Evolutionary conservation across 495 filamentous ascomycete species (phyloP).

Genomic region (Pyrenula aspistea): DNA sequence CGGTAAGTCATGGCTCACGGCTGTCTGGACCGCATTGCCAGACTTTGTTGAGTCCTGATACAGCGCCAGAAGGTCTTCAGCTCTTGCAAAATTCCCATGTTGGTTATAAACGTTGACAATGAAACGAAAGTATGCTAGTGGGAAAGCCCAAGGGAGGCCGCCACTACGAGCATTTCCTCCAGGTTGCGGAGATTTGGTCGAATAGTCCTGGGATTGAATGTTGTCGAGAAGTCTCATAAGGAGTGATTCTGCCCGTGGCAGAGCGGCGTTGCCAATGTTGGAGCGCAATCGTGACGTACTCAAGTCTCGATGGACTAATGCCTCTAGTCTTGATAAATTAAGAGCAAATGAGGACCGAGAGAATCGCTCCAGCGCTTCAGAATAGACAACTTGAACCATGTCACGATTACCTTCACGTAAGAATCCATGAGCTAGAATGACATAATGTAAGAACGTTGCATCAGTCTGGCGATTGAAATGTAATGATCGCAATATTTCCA

Average conservation of each 20-base stretch:
- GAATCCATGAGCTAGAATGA: constrained; percentile 60
- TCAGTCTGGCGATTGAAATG: constrained; percentile 45
- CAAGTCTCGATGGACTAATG: constrained; percentile 5
- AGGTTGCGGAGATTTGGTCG: constrained; percentile 9
- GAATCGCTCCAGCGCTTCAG: constrained; percentile 38
- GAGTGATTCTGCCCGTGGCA: constrained; percentile 5
- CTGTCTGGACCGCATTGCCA: constrained; percentile 11
- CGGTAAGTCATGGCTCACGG: constrained; percentile 23
- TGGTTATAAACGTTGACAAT: constrained; percentile 52
- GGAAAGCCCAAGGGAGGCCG: constrained; percentile 20
- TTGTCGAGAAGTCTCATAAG: neutral
- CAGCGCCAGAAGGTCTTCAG: constrained; percentile 42
- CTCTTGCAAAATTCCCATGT: constrained; percentile 37
- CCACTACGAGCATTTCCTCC: constrained; percentile 1
- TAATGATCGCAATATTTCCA: constrained; percentile 46
- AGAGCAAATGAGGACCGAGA: constrained; percentile 26
- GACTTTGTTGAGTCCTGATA: constrained; percentile 26
- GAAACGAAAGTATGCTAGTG: constrained; percentile 39
- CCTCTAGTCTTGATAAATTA: constrained; percentile 14
- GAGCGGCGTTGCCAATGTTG: neutral
- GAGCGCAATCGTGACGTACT: constrained; percentile 5
- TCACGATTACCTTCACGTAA: constrained; percentile 32
- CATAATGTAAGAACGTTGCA: constrained; percentile 58
- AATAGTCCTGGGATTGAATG: constrained; percentile 18
- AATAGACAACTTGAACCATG: constrained; percentile 39